Evolutionary conservation across 768 basidiomycete genomes (phyloP).

Genomic region (Naganishia vishniacii): DNA sequence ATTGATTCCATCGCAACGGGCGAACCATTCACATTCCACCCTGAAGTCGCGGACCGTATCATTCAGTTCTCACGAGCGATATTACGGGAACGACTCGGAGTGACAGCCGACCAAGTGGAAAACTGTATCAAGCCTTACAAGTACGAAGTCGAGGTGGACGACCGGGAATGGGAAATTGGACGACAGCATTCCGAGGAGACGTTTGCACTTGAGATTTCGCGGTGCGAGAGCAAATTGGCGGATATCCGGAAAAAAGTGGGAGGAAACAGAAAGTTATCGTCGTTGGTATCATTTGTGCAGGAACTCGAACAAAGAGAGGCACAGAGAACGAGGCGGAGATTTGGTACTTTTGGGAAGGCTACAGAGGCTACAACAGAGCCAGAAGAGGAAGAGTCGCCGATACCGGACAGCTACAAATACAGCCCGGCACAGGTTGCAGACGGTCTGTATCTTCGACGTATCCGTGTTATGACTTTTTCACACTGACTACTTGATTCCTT

Average conservation of each 20-base stretch:
- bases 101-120: conserved; percentile 98
- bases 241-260: conserved; percentile 86
- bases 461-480: too few species aligned
- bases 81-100: conserved; percentile 80
- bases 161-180: conserved; percentile 84
- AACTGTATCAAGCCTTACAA: conserved; percentile 99
- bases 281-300: conserved; percentile 73
- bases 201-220: conserved; percentile 72
- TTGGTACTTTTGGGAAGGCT: conserved; percentile 10
- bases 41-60: conserved; percentile 78
- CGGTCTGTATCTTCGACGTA: conserved; percentile 55
- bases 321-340: conserved; percentile 36
- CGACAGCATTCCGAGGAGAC: conserved; percentile 67
- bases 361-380: conserved; percentile 30
- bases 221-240: conserved; percentile 80
- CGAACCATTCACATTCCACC: conserved; percentile 90
- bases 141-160: conserved; percentile 93
- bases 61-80: conserved; percentile 89
- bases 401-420: conserved; percentile 75
- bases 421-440: conserved; percentile 86
- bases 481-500: too few species aligned
- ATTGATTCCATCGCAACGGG: conserved; percentile 82
- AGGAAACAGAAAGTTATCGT: conserved; percentile 69
- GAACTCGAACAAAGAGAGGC: conserved; percentile 65
- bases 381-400: conserved; percentile 58